Base-by-base conservation (phyloP, 768 basidiomycete species). In the Xanthoconium stramineum region DNA sequence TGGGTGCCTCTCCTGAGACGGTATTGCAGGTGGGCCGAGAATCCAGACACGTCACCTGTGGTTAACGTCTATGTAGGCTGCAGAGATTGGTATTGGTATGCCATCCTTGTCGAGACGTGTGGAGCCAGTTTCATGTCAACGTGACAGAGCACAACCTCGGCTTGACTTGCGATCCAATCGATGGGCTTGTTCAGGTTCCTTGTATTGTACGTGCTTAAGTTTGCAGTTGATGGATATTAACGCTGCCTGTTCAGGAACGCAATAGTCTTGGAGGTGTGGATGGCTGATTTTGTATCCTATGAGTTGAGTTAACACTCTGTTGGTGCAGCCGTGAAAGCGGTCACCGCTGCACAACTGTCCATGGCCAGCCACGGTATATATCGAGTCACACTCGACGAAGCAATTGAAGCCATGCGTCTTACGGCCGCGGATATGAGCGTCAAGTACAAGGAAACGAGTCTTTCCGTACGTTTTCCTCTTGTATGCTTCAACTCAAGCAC, bases 341-440 rank as follows among this genome's bases (percentile, higher is more conserved):
- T 95, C 44, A 94, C 93, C 19, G 94, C 95, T 12, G 94, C 94
- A 19, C 96, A 98, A 68, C 80, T 98, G 6, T 92, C 95, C 9
- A 88, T 97, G 82, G 93, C 94, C 10, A 91, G 91, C 57, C 83
- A 91, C 65, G 94, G 91, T 0, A 80, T 90, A 14, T 93, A 93
- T 64, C 83, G 86, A 35, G 93, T 95, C 36, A 88, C 87, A 1
- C 78, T 98, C 19, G 95, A 98, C 68, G 93, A 97, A 70, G 95
- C 94, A 3, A 97, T 98, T 53, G 91, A 93, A 70, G 94, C 94
- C 5, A 96, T 96, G 92, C 80, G 91, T 24, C 69, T 96, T 47
- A 97, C 94, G 7, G 94, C 95, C 29, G 78, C 82, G n/a, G 91
- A 94, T 70, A 96, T 96, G 93, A 93, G 91, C 58, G 82, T 89